Conservation (phyloP, 129 eudicot genomes). For the Flaveria bidentis region DNA sequence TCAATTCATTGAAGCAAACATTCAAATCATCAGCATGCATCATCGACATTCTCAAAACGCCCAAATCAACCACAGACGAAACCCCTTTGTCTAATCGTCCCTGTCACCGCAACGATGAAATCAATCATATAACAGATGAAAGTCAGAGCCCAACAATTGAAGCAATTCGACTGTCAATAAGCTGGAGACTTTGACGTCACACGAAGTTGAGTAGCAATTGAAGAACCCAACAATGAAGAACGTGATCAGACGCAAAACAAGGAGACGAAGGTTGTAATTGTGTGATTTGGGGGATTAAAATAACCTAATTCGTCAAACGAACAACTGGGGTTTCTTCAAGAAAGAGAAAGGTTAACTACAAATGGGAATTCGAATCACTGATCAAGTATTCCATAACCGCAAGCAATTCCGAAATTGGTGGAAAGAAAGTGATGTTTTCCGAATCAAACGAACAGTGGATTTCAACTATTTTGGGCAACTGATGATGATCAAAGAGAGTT, state of each 20-base stretch:
- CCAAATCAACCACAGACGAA: neutral
- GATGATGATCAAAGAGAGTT: no score
- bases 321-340: slow-evolving; percentile 16
- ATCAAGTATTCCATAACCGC: no score
- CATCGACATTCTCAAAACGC: neutral
- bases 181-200: slow-evolving; percentile 14
- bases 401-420: neutral
- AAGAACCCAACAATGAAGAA: neutral
- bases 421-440: neutral
- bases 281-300: no score
- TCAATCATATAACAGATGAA: neutral
- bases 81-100: neutral
- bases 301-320: slow-evolving; percentile 5
- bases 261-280: no score
- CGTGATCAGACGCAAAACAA: slow-evolving; percentile 5
- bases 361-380: no score
- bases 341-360: neutral
- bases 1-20: slow-evolving; percentile 47
- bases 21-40: slow-evolving; percentile 43
- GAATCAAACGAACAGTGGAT: no score
- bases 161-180: slow-evolving; percentile 29
- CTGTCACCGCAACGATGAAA: slow-evolving; percentile 8
- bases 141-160: slow-evolving; percentile 18
- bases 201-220: slow-evolving; percentile 23
- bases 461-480: no score